Evolutionary conservation across 2,329 filamentous ascomycete species (phyloP), one percentile per base, ranked within the genome.

Genomic region (Cercospora zeina): DNA sequence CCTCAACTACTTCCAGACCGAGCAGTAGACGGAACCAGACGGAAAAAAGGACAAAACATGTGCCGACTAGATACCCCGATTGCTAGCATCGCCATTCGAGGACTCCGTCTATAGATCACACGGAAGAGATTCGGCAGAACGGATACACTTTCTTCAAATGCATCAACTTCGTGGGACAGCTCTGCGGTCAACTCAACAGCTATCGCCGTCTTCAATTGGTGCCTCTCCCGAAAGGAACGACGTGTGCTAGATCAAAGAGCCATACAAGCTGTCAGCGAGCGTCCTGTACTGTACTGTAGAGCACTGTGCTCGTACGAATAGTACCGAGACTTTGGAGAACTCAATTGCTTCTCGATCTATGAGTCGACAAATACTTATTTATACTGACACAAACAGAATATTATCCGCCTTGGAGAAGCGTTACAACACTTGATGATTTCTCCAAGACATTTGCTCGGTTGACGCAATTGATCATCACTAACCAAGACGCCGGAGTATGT

Each of bases 1-100:
- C 80, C 91, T 99, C 82, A 96, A 99, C 89, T 99, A 99, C 90
- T 97, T 99, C 93, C 90, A 96, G 86, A 96, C 92, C 80, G 81
- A 82, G 79, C 81, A 82, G 75, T 83, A 82, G 68, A 72, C 34
- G 39, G 27, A 31, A 13, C 30, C 27, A 47, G 42, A 30, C 14
- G 42, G 42, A 49, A 49, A 49, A 34, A 36, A 31, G 54, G 54
- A 45, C 36, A 47, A 21, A 45, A 33, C 33, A 49, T 24, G 37
- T 57, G 37, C 53, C 34, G 54, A 57, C 54, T 53, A 53, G 49
- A 53, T 53, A 53, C 49, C 49, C 49, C 31, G 49, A 53, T 53
- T 53, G 49, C 49, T 53, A 34, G 49, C 49, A 53, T 53, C 16
- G 49, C 49, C 49, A 53, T 33, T 53, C 49, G 49, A 53, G 49